phyloP scores from a whole-genome alignment of 768 basidiomycete species.

The Xanthoconium stramineum region DNA sequence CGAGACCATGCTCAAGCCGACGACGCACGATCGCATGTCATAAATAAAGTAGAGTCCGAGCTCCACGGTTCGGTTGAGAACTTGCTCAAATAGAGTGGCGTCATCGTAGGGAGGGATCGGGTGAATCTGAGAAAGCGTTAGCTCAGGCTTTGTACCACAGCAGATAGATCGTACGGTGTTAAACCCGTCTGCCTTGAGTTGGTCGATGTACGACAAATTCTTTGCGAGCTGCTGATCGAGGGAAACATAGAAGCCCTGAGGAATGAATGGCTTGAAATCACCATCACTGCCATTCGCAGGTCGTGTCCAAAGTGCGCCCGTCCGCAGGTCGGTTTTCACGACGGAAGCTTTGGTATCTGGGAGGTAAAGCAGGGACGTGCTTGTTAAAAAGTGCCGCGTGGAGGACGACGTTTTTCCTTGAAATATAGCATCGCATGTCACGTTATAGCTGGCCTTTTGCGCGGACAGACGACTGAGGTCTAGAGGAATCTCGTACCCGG shows the following conservation, averaged over 20 bases:
- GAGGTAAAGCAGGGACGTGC: slow-evolving; percentile 40
- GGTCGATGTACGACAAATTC: slow-evolving; percentile 51
- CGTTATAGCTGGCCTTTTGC: slow-evolving; percentile 27
- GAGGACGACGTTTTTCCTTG: not conserved
- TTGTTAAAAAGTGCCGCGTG: slow-evolving; percentile 31
- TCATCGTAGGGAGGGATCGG: slow-evolving; percentile 67
- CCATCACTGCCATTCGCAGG: slow-evolving; percentile 23
- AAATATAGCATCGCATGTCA: slow-evolving; percentile 36
- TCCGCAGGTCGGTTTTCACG: slow-evolving; percentile 47
- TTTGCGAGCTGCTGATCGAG: slow-evolving; percentile 52
- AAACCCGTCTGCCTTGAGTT: slow-evolving; percentile 55
- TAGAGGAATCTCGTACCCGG: slow-evolving; percentile 34
- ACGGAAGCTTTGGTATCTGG: slow-evolving; percentile 36
- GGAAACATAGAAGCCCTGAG: slow-evolving; percentile 71
- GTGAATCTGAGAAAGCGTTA: slow-evolving; percentile 54
- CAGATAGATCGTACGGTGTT: slow-evolving; percentile 17
- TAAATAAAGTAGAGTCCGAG: slow-evolving; percentile 63
- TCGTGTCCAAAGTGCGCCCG: slow-evolving; percentile 42
- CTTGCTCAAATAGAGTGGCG: slow-evolving; percentile 34
- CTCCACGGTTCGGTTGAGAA: slow-evolving; percentile 15
- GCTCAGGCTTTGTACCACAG: not conserved
- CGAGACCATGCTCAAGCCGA: not conserved
- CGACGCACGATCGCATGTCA: slow-evolving; percentile 62
- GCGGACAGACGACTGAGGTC: slow-evolving; percentile 30
- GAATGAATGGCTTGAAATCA: slow-evolving; percentile 44